Percentiles rank a stretch among this genome's conserved stretches.
phyloP scores from a whole-genome alignment of 208 protist genomes.

The Wallacemonas sp. region DNA sequence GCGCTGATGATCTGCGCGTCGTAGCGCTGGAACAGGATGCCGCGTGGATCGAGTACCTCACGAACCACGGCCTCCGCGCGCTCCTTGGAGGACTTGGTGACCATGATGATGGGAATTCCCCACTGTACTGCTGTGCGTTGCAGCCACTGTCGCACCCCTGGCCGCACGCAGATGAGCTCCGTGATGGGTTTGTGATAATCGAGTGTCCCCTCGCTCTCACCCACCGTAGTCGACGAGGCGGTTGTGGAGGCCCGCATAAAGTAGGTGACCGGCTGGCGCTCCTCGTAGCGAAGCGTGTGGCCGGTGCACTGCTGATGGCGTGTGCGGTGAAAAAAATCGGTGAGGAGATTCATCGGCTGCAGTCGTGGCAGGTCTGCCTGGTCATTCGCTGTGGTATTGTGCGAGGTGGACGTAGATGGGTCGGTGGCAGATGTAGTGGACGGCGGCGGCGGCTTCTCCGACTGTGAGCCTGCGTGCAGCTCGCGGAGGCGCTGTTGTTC shows the following conservation, averaged over 20 bases:
- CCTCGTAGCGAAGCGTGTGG: constrained; percentile 37
- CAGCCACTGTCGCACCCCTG: constrained; percentile 50
- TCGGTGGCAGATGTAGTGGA: too few species aligned
- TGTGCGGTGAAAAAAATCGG: constrained; percentile 20
- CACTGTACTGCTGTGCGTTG: constrained; percentile 51
- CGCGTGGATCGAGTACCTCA: constrained; percentile 58
- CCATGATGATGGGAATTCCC: constrained; percentile 71
- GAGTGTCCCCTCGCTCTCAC: background rate
- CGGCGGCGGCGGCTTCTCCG: too few species aligned
- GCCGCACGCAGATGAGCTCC: constrained; percentile 72
- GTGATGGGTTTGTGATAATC: constrained; percentile 7
- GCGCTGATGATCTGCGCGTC: constrained; percentile 20
- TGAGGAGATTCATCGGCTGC: constrained; percentile 12
- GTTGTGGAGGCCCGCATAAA: background rate
- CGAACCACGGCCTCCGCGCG: constrained; percentile 62
- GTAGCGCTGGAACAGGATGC: constrained; percentile 38
- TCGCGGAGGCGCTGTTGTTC: background rate
- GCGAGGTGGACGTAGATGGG: too few species aligned
- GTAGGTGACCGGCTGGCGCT: constrained; percentile 33
- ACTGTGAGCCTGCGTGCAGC: background rate
- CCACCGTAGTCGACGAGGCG: background rate
- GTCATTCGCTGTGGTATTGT: background rate
- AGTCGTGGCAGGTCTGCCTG: background rate
- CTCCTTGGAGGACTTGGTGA: constrained; percentile 63
- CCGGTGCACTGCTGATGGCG: constrained; percentile 10